Conservation (phyloP, 2,329 filamentous ascomycete species). For the Balansia obtecta region DNA sequence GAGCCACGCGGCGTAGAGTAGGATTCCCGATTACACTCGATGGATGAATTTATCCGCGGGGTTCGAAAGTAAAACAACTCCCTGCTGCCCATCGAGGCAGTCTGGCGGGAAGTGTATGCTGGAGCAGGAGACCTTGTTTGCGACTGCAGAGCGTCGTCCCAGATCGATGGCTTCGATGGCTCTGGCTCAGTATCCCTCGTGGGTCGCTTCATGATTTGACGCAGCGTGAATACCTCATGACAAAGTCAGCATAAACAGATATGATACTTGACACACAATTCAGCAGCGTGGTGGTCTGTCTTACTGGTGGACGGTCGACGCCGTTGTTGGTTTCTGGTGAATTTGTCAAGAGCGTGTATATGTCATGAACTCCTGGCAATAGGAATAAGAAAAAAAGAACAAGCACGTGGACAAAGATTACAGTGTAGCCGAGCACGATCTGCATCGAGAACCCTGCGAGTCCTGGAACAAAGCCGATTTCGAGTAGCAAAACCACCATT, state of each 20-base stretch:
- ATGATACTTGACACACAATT: too few species aligned
- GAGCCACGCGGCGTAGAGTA: neutral
- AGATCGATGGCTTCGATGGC: neutral
- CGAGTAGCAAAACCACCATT: neutral
- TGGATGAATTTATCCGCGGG: neutral
- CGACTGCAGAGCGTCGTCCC: neutral
- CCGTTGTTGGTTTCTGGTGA: neutral
- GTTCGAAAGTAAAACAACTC: neutral
- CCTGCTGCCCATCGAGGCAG: neutral
- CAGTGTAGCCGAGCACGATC: neutral
- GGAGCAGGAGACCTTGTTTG: neutral
- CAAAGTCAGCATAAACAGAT: neutral
- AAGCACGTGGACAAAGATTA: slow-evolving; percentile 26
- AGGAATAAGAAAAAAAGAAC: slow-evolving; percentile 46
- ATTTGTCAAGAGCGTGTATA: neutral
- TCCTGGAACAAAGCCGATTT: neutral
- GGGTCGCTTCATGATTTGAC: slow-evolving; percentile 15
- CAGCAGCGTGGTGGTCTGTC: neutral
- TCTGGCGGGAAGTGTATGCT: too few species aligned
- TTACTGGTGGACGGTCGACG: neutral
- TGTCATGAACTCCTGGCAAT: slow-evolving; percentile 32
- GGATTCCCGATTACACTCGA: neutral
- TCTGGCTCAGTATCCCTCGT: too few species aligned
- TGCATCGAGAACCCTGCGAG: neutral
- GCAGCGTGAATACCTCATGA: slow-evolving; percentile 14